Evolutionary conservation across 305 asterid genomes (phyloP), one percentile per base, ranked within the genome.

Genomic region (Rubia peregrina): DNA sequence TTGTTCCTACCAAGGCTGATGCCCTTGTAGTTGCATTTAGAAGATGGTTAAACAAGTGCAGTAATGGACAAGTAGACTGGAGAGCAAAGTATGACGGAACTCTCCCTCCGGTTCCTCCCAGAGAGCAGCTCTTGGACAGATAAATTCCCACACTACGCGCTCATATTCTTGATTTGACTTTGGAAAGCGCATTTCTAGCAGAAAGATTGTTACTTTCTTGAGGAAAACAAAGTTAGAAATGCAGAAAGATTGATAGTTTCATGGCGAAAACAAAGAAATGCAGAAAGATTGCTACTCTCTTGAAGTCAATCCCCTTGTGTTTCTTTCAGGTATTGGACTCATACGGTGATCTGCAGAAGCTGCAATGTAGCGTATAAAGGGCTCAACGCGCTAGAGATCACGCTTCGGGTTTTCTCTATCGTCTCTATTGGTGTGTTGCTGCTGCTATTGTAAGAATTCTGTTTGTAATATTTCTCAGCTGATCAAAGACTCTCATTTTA

Each of bases 31-130:
- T 88, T 42, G 70, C 87, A 19, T 89, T 86, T 71, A 83, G 98
- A 80, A 84, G 87, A 76, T 93, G 98, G 97, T 65, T 93, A 75
- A 93, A 90, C 76, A 93, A 90, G 81, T 93, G 86, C 44, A 86
- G 87, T 17, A 95, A 93, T 60, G 77, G 92, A 44, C 77, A 82
- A 85, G 84, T 93, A 74, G 96, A 89, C 74, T 93, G 96, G 94
- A 72, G 82, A 71, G 74, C 74, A 36, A 90, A 93, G 80, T 89
- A 65, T 64, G 84, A 78, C 9, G 88, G 88, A 53, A 68, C 69
- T 61, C 87, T 90, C 67, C 97, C 97, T 6, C 89, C 90, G 12
- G 83, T 87, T 71, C 97, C 97, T 57, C 85, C 93, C 33, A 81
- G 89, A 78, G 94, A 89, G 81, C 90, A 89, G 79, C 84, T 93